Evolutionary conservation across 805 yeast species (phyloP).

Genomic region (Groenewaldozyma tartarivorans): DNA sequence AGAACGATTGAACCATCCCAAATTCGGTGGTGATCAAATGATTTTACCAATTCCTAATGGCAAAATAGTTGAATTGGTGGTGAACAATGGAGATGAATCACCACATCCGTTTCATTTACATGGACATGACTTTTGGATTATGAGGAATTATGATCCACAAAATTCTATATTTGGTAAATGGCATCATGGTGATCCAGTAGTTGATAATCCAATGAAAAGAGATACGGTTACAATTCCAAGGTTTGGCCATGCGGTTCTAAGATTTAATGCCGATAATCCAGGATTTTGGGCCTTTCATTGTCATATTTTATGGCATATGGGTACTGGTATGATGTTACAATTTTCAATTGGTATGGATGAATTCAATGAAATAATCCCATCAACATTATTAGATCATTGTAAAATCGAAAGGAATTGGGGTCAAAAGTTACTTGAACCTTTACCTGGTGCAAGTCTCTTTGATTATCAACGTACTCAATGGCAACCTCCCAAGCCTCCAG

Average conservation of each 20-base stretch:
- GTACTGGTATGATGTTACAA: constrained; percentile 56
- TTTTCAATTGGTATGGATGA: constrained; percentile 22
- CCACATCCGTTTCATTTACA: constrained; percentile 81
- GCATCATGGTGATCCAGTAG: constrained; percentile 40
- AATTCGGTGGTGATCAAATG: constrained; percentile 46
- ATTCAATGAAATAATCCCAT: constrained; percentile 21
- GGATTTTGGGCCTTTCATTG: constrained; percentile 96
- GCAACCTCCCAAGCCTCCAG: not conserved
- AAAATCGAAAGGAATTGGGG: constrained; percentile 70
- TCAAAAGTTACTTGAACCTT: constrained; percentile 83
- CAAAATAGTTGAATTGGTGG: constrained; percentile 63
- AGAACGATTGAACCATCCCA: constrained; percentile 38
- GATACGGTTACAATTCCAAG: constrained; percentile 56
- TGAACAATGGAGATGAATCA: constrained; percentile 81
- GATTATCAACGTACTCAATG: not conserved
- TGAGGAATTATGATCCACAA: constrained; percentile 45
- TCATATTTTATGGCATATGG: constrained; percentile 89
- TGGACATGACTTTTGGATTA: constrained; percentile 75
- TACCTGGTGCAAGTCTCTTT: constrained; percentile 28
- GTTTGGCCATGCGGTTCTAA: constrained; percentile 36
- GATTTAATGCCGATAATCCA: constrained; percentile 79
- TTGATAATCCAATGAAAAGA: constrained; percentile 46
- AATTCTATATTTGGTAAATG: constrained; percentile 37
- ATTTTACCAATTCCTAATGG: constrained; percentile 45
- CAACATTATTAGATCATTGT: constrained; percentile 32